These are phyloP conservation scores for Solanum microdontum DNA, from an alignment of 257 asterid genomes.

Conservation along the genomic window DNA sequence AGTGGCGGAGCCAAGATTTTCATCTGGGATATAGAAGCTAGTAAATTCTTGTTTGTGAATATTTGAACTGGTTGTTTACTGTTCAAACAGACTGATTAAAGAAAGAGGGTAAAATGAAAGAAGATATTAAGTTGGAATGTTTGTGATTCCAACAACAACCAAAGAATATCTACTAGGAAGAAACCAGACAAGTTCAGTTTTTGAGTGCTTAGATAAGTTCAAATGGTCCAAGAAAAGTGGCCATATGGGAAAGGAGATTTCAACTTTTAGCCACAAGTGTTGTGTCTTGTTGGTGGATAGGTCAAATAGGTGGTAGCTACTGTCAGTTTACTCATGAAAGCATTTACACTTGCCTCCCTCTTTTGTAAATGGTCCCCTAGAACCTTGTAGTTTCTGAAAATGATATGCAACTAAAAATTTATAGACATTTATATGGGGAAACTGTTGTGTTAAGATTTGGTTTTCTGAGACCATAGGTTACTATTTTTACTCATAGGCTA, in stretches of 20 bases:
- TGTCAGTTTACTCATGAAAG: neutral
- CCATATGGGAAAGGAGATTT: neutral
- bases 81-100: neutral
- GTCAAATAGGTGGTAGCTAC: neutral
- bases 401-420: neutral
- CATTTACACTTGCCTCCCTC: neutral
- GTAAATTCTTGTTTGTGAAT: neutral
- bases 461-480: neutral
- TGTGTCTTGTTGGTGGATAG: neutral
- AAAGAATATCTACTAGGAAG: neutral
- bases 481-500: neutral
- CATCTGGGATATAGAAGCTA: neutral
- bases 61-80: neutral
- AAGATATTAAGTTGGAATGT: neutral
- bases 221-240: neutral
- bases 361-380: neutral
- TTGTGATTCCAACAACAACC: neutral
- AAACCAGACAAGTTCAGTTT: neutral
- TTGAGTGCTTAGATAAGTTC: neutral
- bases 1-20: neutral
- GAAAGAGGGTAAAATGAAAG: neutral
- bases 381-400: neutral
- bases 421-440: neutral
- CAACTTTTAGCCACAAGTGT: neutral
- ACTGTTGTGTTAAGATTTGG: neutral